phyloP scores from a whole-genome alignment of 73 alveolate genomes.

The Tetrahymena elliotti region DNA sequence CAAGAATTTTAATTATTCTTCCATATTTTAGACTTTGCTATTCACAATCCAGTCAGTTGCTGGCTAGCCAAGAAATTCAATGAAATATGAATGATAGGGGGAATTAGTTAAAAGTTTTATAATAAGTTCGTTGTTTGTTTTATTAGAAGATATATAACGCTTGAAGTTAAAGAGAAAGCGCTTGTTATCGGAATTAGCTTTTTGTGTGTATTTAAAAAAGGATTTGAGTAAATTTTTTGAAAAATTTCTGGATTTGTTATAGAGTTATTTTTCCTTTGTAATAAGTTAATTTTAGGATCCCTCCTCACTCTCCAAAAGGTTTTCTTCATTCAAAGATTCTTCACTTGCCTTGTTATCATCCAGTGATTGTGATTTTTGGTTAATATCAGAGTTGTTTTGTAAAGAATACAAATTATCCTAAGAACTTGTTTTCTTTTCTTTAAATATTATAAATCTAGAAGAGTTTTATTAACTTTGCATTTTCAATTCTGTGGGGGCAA shows the following conservation, averaged over 20 bases:
- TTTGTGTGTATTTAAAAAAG: neutral
- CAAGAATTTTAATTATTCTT: neutral
- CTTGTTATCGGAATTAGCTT: neutral
- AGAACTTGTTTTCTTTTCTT: neutral
- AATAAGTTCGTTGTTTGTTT: neutral
- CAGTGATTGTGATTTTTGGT: neutral
- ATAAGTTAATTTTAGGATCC: neutral
- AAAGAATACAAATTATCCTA: neutral
- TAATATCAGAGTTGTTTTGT: neutral
- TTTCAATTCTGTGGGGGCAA: neutral
- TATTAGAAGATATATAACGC: neutral
- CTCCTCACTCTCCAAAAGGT: neutral
- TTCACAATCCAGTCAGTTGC: neutral
- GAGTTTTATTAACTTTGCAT: neutral
- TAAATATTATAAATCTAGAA: neutral
- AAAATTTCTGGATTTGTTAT: neutral
- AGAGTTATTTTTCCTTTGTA: neutral
- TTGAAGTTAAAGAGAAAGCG: neutral
- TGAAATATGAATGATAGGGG: neutral
- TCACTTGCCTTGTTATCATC: neutral
- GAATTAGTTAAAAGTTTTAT: neutral
- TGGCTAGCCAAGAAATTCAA: neutral
- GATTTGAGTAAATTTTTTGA: neutral
- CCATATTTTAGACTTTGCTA: neutral
- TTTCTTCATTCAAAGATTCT: neutral